A percentile compares a stretch with the other conserved stretches of the same genome.
Conservation (phyloP, 768 basidiomycete species). For the Kwoniella newhampshirensis region DNA sequence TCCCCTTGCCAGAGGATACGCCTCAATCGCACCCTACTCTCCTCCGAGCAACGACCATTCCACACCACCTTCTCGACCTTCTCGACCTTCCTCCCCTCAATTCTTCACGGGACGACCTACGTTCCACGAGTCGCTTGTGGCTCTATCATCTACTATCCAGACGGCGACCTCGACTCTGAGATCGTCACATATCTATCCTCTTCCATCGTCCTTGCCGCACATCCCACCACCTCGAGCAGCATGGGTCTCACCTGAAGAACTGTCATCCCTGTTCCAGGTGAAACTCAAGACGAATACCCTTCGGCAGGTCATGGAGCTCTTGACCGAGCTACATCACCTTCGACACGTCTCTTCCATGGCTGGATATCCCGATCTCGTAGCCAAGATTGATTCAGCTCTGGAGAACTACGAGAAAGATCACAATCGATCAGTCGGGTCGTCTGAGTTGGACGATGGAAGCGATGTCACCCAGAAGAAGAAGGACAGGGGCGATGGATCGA, state of each 20-base stretch:
- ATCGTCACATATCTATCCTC: conserved; percentile 69
- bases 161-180: conserved; percentile 64
- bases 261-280: conserved; percentile 62
- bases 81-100: conserved; percentile 61
- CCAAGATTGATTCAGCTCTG: conserved; percentile 25
- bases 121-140: conserved; percentile 70
- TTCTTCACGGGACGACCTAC: conserved; percentile 79
- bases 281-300: conserved; percentile 70
- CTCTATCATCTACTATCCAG: conserved; percentile 66
- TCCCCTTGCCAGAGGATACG: conserved; percentile 4
- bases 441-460: neutral
- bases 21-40: conserved; percentile 14
- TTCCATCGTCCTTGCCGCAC: conserved; percentile 67
- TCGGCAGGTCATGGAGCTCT: conserved; percentile 58
- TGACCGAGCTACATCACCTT: conserved; percentile 45
- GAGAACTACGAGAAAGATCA: conserved; percentile 30
- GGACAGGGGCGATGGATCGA: conserved; percentile 62
- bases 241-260: conserved; percentile 68
- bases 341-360: conserved; percentile 38
- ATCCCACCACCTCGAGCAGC: conserved; percentile 63
- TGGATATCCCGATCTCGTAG: conserved; percentile 30
- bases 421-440: neutral
- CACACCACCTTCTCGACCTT: conserved; percentile 23
- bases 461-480: neutral
- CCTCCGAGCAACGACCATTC: conserved; percentile 7